Conservation (phyloP, 225 moss, liverwort and hornwort species). For the Straminergon stramineum region DNA sequence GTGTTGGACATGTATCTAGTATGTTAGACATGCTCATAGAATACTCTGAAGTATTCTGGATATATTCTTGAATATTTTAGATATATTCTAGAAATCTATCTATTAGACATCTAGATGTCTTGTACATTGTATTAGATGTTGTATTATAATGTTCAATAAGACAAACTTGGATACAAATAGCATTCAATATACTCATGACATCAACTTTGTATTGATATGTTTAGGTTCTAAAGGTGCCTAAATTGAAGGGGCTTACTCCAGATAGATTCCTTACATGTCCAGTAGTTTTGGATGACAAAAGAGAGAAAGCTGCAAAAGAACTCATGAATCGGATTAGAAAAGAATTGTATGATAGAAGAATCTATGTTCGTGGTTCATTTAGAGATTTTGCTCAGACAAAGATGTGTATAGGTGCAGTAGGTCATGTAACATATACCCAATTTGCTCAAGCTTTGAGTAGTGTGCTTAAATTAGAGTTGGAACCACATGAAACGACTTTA, state of each 20-base stretch:
- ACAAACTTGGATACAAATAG: neutral
- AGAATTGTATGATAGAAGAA: conserved; percentile 42
- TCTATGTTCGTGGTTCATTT: conserved; percentile 70
- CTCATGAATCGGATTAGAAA: conserved; percentile 42
- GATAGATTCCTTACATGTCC: conserved; percentile 57
- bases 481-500: conserved; percentile 53
- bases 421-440: conserved; percentile 84
- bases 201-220: neutral
- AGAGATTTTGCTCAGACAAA: conserved; percentile 74
- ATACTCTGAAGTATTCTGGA: neutral
- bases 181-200: no score
- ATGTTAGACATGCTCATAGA: neutral
- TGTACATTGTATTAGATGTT: fast-evolving
- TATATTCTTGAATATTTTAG: neutral
- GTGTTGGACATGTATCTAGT: neutral
- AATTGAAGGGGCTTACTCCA: conserved; percentile 53
- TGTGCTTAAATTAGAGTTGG: conserved; percentile 46
- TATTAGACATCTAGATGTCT: neutral
- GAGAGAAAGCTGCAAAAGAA: conserved; percentile 27
- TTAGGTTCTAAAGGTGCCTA: conserved; percentile 49
- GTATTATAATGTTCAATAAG: neutral
- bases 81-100: neutral
- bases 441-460: conserved; percentile 83
- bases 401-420: conserved; percentile 74
- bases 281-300: conserved; percentile 36